Base-by-base conservation (phyloP, 345 rosid genomes). In the Eucalyptus tenuipes region DNA sequence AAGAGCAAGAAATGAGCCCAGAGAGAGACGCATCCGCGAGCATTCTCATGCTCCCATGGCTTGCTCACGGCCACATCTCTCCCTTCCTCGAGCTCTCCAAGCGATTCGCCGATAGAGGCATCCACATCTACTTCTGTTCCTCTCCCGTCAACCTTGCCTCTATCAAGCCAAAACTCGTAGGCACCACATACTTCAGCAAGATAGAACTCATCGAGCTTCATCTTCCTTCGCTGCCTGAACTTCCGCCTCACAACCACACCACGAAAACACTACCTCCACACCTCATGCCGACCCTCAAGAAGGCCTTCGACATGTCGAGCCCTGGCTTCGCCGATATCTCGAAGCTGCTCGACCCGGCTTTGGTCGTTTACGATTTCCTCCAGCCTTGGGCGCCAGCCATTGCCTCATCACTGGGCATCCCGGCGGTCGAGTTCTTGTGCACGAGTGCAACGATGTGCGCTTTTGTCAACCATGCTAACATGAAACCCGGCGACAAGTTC, bases 171-270 rank as follows among this genome's bases (percentile, higher is more conserved):
- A 89, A 61, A 33, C 86, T 87, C 44, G 25, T n/a, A 27, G 29
- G 49, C 49, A 84, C 87, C 75, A 88, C 79, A 61, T 86, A 88
- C 89, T 85, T 86, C 18, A 27, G 64, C 16, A 24, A 81, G 22
- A 88, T 92, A 1, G 57, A 89, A 29, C 81, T 89, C 37, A 84
- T 89, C 8, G 92, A 92, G 44, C 90, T 90, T n/a, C 88, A 50
- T 27, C 92, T 89, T 49, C 91, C 93, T 33, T 44, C 88, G 3
- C 29, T 45, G 57, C 89, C 91, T 2, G 88, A 88, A 10, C 92
- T 92, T 52, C 92, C 90, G 55, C 89, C 91, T 42, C 87, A 87
- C 84, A n/a, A 40, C 89, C 91, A 92, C 88, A 92, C 92, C 85
- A 89, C 92, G 16, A 92, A 90, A 40, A 87, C 81, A 61, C 88